These are phyloP conservation scores for Suillus discolor DNA, from an alignment of 768 basidiomycete species.

Conservation along the genomic window DNA sequence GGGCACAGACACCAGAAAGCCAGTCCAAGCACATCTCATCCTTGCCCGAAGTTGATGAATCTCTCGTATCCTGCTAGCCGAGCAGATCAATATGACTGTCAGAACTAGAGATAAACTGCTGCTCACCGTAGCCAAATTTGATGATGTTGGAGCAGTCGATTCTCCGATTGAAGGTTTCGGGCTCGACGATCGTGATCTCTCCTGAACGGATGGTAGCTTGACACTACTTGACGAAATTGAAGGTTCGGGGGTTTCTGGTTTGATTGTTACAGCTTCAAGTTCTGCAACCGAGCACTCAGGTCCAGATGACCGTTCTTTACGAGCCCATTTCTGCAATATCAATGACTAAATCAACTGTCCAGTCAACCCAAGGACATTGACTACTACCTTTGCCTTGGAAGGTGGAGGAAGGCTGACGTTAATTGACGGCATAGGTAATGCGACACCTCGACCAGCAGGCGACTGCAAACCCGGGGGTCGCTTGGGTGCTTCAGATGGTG, in stretches of 20 bases:
- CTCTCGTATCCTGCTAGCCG: not conserved
- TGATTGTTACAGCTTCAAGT: not conserved
- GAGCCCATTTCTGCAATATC: not conserved
- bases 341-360: too few relatives aligned
- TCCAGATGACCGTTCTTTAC: too few relatives aligned
- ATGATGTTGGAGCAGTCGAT: not conserved
- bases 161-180: not conserved
- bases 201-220: not conserved
- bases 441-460: not conserved
- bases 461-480: not conserved
- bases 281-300: not conserved
- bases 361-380: not conserved
- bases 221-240: not conserved
- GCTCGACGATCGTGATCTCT: not conserved
- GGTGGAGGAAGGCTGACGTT: constrained; percentile 1
- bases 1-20: not conserved
- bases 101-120: not conserved
- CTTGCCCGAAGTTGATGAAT: not conserved
- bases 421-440: too few relatives aligned
- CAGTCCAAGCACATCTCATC: not conserved
- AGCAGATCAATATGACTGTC: not conserved
- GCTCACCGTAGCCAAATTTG: not conserved
- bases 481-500: not conserved
- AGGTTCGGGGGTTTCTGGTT: not conserved
- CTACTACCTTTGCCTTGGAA: not conserved